Conservation (phyloP, 2,329 filamentous ascomycete genomes). For the Fonsecaea nubica region DNA sequence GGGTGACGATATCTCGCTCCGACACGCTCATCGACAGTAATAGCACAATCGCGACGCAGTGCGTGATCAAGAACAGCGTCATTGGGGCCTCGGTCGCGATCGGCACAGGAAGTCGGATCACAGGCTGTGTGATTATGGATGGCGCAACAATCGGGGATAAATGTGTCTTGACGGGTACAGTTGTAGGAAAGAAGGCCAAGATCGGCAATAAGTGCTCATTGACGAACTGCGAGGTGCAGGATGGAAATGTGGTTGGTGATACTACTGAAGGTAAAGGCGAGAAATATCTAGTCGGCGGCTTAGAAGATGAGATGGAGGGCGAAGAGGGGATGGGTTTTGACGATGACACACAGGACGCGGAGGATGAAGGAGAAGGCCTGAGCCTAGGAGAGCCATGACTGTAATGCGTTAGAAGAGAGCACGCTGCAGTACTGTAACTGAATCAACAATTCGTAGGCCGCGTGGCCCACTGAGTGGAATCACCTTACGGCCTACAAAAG, state of each 20-base stretch:
- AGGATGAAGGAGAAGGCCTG: constrained; percentile 20
- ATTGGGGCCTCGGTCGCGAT: constrained; percentile 89
- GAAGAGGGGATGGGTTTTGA: constrained; percentile 44
- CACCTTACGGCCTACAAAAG: too few species aligned
- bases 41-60: constrained; percentile 85
- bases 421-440: not conserved
- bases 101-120: constrained; percentile 80
- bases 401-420: not conserved
- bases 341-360: constrained; percentile 35
- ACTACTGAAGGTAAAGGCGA: constrained; percentile 69
- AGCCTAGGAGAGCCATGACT: constrained; percentile 1
- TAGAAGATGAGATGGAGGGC: constrained; percentile 49
- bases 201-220: constrained; percentile 83
- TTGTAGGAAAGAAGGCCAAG: constrained; percentile 79
- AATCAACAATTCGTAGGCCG: not conserved
- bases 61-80: constrained; percentile 89
- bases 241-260: constrained; percentile 81
- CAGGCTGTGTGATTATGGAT: constrained; percentile 92
- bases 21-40: constrained; percentile 89
- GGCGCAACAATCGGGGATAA: constrained; percentile 83
- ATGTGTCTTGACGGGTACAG: constrained; percentile 84
- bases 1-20: constrained; percentile 79
- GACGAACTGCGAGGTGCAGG: constrained; percentile 90
- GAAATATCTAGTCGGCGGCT: constrained; percentile 64
- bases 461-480: not conserved